Evolutionary conservation across 352 stramenopile genomes (phyloP).

Genomic region (Aphanomyces euteiches): DNA sequence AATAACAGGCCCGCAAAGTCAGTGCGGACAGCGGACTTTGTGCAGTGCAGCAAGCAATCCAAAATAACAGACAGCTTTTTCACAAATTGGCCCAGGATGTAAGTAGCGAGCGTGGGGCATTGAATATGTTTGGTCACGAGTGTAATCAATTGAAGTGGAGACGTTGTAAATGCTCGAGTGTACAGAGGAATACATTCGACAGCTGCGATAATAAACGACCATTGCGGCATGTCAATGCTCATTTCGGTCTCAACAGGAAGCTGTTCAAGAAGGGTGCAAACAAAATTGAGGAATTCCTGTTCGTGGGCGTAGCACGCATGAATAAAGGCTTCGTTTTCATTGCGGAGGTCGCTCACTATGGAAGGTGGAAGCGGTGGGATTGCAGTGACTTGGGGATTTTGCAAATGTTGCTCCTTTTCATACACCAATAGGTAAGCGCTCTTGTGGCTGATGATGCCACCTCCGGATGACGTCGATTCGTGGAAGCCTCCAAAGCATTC

Average conservation of each 20-base stretch:
- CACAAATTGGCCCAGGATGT: conserved; percentile 9
- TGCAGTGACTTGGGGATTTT: not conserved
- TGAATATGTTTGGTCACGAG: conserved; percentile 6
- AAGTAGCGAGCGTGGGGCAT: conserved; percentile 4
- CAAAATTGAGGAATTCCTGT: conserved; percentile 14
- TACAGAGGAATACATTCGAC: conserved; percentile 24
- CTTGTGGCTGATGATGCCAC: conserved; percentile 23
- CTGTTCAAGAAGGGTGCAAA: conserved; percentile 13
- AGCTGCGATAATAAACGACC: conserved; percentile 16
- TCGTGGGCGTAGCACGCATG: conserved; percentile 29
- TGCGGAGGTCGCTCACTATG: conserved; percentile 4
- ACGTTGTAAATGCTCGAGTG: conserved; percentile 9
- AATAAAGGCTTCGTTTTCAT: conserved; percentile 29
- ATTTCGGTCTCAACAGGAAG: not conserved
- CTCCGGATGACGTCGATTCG: no score
- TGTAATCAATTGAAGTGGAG: conserved; percentile 14
- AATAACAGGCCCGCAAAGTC: conserved; percentile 25
- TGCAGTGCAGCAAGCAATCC: conserved; percentile 27
- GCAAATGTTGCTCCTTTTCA: not conserved
- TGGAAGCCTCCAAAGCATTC: conserved; percentile 31
- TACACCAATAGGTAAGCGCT: conserved; percentile 37
- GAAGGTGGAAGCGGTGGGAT: not conserved
- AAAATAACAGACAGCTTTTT: conserved; percentile 12
- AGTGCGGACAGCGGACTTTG: conserved; percentile 19
- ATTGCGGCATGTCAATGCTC: conserved; percentile 1